Percentiles rank a stretch among this genome's conserved stretches.
These are phyloP conservation scores for Neurospora sp. DNA, from an alignment of 495 filamentous ascomycete species.

Conservation along the genomic window DNA sequence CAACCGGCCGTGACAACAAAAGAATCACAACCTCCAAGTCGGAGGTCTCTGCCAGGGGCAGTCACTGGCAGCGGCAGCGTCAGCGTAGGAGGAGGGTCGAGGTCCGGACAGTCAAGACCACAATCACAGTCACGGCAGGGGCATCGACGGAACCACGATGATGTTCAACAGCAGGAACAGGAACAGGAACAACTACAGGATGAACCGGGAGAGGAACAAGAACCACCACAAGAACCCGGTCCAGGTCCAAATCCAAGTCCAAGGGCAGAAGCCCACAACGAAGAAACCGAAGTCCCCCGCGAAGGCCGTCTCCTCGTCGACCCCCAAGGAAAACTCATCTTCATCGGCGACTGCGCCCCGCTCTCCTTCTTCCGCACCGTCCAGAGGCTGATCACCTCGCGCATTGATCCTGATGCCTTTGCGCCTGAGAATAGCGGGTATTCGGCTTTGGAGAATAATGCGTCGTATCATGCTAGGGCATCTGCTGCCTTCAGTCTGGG, in stretches of 20 bases:
- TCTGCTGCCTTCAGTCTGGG: neutral
- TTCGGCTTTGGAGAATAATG: slow-evolving; percentile 49
- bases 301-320: slow-evolving; percentile 47
- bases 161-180: neutral
- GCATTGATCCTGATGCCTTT: slow-evolving; percentile 52
- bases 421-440: slow-evolving; percentile 55
- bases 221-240: too few species aligned
- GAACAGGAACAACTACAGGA: too few species aligned
- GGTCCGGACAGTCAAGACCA: neutral
- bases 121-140: neutral
- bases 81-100: neutral
- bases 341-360: slow-evolving; percentile 60
- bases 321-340: slow-evolving; percentile 49
- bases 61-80: neutral
- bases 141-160: neutral
- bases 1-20: neutral
- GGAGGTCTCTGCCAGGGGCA: neutral
- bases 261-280: neutral
- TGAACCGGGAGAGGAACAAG: too few species aligned
- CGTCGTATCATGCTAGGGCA: slow-evolving; percentile 6
- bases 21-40: neutral
- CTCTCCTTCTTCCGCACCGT: slow-evolving; percentile 60
- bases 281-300: slow-evolving; percentile 35
- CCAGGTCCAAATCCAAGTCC: too few species aligned
- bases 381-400: slow-evolving; percentile 54